A percentile compares a stretch with the other conserved stretches of the same genome.
phyloP scores from a whole-genome alignment of 768 basidiomycete species.

The Hypholoma sublateritium region DNA sequence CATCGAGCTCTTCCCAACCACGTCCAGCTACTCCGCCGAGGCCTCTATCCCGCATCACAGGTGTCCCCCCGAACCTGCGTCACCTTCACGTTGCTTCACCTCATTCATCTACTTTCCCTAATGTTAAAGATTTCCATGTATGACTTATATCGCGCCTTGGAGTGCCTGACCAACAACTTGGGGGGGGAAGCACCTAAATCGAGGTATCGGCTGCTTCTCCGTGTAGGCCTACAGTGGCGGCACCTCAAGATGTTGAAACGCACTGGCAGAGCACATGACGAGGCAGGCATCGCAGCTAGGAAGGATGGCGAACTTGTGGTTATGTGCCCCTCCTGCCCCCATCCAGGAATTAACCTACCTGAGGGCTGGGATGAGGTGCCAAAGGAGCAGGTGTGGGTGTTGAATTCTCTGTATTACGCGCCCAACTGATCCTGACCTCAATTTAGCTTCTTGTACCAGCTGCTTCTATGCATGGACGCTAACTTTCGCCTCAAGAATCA shows the following conservation, averaged over 20 bases:
- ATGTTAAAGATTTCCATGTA: too few species aligned
- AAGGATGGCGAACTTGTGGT: slow-evolving; percentile 25
- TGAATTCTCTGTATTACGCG: background rate
- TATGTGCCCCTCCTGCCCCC: slow-evolving; percentile 34
- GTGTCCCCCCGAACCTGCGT: too few species aligned
- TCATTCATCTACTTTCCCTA: too few species aligned
- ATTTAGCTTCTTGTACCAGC: slow-evolving; percentile 1
- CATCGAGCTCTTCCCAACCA: too few species aligned
- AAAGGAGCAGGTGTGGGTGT: background rate
- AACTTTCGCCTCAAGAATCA: slow-evolving; percentile 14
- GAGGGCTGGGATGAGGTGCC: slow-evolving; percentile 16
- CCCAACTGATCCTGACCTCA: background rate
- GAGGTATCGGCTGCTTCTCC: background rate
- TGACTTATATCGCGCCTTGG: too few species aligned
- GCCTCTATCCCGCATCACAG: too few species aligned
- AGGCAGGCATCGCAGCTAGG: slow-evolving; percentile 16
- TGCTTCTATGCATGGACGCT: slow-evolving; percentile 10
- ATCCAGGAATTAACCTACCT: slow-evolving; percentile 29
- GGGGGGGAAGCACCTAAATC: too few species aligned
- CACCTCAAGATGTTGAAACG: slow-evolving; percentile 27
- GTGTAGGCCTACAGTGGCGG: slow-evolving; percentile 18
- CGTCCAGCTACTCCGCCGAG: too few species aligned
- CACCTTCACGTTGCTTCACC: too few species aligned
- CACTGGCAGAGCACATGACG: slow-evolving; percentile 21
- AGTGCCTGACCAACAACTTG: too few species aligned